These are phyloP conservation scores for Candida glucosophila DNA, from an alignment of 1,139 yeast species.

Conservation along the genomic window DNA sequence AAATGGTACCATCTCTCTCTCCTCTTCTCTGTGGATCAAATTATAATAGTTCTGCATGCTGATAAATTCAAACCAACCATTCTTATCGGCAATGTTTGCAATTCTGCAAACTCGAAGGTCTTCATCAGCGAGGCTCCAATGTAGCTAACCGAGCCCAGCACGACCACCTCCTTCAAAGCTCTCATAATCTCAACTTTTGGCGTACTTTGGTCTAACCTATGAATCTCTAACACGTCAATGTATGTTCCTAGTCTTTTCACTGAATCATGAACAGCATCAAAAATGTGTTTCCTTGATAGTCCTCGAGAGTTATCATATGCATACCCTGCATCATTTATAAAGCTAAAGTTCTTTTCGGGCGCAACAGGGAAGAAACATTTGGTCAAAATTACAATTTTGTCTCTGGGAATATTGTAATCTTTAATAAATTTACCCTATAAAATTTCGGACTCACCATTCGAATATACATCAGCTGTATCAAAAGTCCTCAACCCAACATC, in stretches of 20 bases:
- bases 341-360: constrained; percentile 4
- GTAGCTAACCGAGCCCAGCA: constrained; percentile 40
- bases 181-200: constrained; percentile 46
- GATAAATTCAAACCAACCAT: constrained; percentile 47
- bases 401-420: constrained; percentile 16
- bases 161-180: constrained; percentile 44
- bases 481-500: constrained; percentile 40
- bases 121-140: constrained; percentile 56
- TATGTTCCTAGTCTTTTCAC: constrained; percentile 46
- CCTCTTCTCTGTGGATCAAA: constrained; percentile 50
- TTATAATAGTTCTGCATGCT: constrained; percentile 54
- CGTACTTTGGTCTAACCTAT: constrained; percentile 36
- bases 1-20: constrained; percentile 49
- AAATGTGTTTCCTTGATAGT: constrained; percentile 44
- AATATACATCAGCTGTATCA: constrained; percentile 21
- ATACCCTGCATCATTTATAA: constrained; percentile 5
- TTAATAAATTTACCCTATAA: constrained; percentile 16
- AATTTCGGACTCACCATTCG: constrained; percentile 16
- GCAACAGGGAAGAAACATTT: constrained; percentile 19
- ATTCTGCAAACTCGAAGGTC: constrained; percentile 36
- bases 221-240: constrained; percentile 43
- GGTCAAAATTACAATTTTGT: constrained; percentile 27
- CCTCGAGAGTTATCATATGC: constrained; percentile 23
- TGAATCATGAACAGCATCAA: constrained; percentile 42
- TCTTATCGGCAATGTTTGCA: constrained; percentile 44